Evolutionary conservation across 345 rosid genomes (phyloP).

Genomic region (Gossypium stocksii): DNA sequence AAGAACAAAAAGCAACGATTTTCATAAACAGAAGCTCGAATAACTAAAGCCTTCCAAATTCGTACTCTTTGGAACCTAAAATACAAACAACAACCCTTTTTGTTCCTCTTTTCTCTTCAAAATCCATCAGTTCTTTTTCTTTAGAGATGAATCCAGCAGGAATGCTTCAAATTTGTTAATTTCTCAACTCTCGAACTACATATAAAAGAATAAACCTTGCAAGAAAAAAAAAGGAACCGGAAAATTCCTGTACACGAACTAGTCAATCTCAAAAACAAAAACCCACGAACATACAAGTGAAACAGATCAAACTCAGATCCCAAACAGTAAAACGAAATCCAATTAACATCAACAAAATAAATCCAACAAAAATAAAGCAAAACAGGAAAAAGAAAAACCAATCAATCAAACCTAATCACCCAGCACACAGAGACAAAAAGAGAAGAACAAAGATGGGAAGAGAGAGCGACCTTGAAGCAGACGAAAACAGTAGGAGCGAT

Average conservation of each 20-base stretch:
- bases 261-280: slow-evolving; percentile 2
- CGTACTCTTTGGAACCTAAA: not conserved
- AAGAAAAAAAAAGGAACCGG: not conserved
- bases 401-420: not conserved
- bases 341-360: not conserved
- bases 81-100: not conserved
- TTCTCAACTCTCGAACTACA: slow-evolving; percentile 6
- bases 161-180: not conserved
- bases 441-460: not conserved
- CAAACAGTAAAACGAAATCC: not conserved
- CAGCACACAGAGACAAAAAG: not conserved
- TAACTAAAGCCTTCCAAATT: not conserved
- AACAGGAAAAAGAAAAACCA: not conserved
- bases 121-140: not conserved
- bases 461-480: slow-evolving; percentile 8
- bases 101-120: not conserved
- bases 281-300: not conserved
- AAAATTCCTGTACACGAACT: not conserved
- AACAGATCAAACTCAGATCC: slow-evolving; percentile 32
- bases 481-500: slow-evolving; percentile 3
- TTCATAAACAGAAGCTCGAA: not conserved
- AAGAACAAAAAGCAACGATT: not conserved
- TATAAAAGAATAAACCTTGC: not conserved
- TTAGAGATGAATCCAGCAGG: not conserved
- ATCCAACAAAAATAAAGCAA: not conserved